Percentiles rank a stretch among this genome's conserved stretches.
Conservation (phyloP, 192 early-diverging fungal genomes). For the Coemansia sp. region DNA sequence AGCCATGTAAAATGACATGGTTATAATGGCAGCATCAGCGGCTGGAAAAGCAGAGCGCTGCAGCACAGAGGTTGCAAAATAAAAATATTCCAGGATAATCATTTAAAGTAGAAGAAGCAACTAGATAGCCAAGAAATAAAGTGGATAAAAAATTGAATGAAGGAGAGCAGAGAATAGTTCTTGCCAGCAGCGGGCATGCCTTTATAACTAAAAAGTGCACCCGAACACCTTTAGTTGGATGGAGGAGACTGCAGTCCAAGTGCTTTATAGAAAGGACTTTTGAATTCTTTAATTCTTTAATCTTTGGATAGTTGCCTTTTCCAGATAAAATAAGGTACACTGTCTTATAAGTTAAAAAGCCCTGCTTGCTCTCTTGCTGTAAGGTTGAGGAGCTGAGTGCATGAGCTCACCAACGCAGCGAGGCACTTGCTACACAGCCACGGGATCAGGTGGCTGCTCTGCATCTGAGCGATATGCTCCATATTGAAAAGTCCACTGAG, state of each 20-base stretch:
- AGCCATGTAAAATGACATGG: not conserved
- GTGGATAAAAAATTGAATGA: not conserved
- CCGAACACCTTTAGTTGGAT: not conserved
- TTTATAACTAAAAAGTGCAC: not conserved
- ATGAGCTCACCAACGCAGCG: too few species aligned
- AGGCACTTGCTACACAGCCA: too few species aligned
- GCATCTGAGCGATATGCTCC: too few species aligned
- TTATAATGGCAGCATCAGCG: not conserved
- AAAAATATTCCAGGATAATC: not conserved
- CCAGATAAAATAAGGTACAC: too few species aligned
- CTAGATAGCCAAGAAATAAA: not conserved
- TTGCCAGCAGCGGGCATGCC: not conserved
- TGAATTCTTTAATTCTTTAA: too few species aligned
- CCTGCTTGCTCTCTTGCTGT: too few species aligned
- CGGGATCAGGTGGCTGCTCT: too few species aligned
- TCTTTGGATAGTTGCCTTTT: too few species aligned
- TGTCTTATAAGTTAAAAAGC: too few species aligned
- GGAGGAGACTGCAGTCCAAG: not conserved
- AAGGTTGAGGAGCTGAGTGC: too few species aligned
- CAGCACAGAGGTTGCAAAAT: not conserved
- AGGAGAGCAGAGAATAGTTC: not conserved
- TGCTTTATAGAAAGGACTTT: not conserved
- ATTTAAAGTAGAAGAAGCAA: conserved; percentile 4
- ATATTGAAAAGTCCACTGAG: too few species aligned
- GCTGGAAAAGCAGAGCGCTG: not conserved